Evolutionary conservation across 495 filamentous ascomycete genomes (phyloP).

Genomic region (Aspergillus asperescens): DNA sequence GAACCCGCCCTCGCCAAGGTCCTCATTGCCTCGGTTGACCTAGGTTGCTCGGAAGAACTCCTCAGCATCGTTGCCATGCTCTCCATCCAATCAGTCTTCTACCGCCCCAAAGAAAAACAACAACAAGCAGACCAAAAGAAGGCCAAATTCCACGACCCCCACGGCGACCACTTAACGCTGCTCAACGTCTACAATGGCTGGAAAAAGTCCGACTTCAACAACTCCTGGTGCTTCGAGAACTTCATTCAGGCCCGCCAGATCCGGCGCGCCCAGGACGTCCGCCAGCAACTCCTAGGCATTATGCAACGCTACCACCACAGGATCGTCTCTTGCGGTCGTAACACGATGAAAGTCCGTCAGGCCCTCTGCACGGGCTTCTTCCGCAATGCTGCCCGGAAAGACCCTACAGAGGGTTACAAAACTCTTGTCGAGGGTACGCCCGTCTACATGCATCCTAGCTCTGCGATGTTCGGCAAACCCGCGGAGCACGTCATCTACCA

Average conservation of each 20-base stretch:
- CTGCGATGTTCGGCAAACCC: constrained; percentile 89
- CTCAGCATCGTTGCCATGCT: constrained; percentile 95
- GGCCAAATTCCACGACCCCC: constrained; percentile 90
- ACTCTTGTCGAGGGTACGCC: constrained; percentile 92
- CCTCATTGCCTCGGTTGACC: constrained; percentile 78
- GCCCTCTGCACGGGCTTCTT: constrained; percentile 93
- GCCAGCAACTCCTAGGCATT: constrained; percentile 86
- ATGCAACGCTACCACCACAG: constrained; percentile 82
- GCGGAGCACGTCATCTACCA: constrained; percentile 95
- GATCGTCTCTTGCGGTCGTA: constrained; percentile 75
- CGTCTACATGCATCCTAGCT: constrained; percentile 87
- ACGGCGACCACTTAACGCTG: constrained; percentile 89
- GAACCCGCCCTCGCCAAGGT: constrained; percentile 84
- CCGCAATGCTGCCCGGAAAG: constrained; percentile 89
- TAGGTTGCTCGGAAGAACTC: constrained; percentile 88
- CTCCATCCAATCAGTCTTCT: constrained; percentile 77
- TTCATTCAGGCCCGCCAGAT: constrained; percentile 92
- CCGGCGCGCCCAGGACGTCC: constrained; percentile 82
- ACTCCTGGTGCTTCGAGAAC: constrained; percentile 95
- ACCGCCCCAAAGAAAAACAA: constrained; percentile 95
- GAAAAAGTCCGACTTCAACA: constrained; percentile 75
- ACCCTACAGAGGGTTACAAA: constrained; percentile 94
- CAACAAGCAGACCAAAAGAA: constrained; percentile 96
- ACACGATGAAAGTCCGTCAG: constrained; percentile 84
- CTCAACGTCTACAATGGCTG: constrained; percentile 96